These are phyloP conservation scores for Sugiyamaella paludigena DNA, from an alignment of 1,139 yeast genomes.

Conservation along the genomic window DNA sequence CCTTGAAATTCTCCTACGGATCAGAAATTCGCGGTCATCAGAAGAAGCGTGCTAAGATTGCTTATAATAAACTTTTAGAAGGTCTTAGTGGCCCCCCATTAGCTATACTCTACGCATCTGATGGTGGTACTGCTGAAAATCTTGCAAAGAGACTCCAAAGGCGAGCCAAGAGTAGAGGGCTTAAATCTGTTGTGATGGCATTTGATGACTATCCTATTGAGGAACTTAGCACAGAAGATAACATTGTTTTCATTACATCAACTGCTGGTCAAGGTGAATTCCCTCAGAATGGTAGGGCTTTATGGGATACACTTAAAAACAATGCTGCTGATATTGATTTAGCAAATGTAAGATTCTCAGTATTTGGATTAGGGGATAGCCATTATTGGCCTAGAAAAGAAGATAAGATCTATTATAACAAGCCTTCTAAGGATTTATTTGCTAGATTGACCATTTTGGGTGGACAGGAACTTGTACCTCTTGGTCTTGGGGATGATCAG, in stretches of 20 bases:
- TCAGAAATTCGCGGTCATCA: conserved; percentile 61
- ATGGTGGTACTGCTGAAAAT: conserved; percentile 89
- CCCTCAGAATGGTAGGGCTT: conserved; percentile 88
- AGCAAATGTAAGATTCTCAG: conserved; percentile 65
- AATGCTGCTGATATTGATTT: conserved; percentile 66
- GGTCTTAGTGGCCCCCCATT: conserved; percentile 93
- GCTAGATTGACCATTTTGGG: conserved; percentile 67
- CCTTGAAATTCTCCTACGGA: conserved; percentile 62
- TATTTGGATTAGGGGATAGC: conserved; percentile 92
- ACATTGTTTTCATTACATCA: conserved; percentile 76
- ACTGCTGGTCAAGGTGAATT: conserved; percentile 98
- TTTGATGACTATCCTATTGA: conserved; percentile 86
- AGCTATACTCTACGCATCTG: conserved; percentile 88
- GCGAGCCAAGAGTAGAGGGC: conserved; percentile 83
- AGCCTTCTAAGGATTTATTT: conserved; percentile 77
- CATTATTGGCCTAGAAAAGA: conserved; percentile 97
- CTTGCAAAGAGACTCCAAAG: conserved; percentile 78
- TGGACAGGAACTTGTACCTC: conserved; percentile 65
- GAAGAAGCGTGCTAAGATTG: conserved; percentile 67
- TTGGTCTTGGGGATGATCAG: conserved; percentile 95
- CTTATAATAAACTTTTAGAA: conserved; percentile 72
- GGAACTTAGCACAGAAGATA: conserved; percentile 77
- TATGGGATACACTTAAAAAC: conserved; percentile 81
- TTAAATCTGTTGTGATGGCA: conserved; percentile 70
- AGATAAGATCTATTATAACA: conserved; percentile 89